Percentiles rank a stretch among this genome's conserved stretches.
Conservation (phyloP, 2,329 filamentous ascomycete genomes). For the Endoconidiophora laricicola region DNA sequence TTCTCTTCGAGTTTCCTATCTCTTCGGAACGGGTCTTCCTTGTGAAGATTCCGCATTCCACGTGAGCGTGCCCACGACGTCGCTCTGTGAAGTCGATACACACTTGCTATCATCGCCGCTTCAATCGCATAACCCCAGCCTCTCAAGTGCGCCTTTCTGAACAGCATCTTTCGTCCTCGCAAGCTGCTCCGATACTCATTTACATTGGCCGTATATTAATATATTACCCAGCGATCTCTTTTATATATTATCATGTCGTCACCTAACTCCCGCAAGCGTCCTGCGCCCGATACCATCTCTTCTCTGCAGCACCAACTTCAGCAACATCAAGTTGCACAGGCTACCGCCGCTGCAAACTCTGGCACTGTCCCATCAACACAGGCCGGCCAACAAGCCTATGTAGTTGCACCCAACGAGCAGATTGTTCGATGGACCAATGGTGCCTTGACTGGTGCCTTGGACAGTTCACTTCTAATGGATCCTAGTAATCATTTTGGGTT, state of each 20-base stretch:
- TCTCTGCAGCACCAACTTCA: slow-evolving; percentile 14
- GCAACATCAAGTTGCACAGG: slow-evolving; percentile 16
- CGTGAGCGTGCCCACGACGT: too few relatives aligned
- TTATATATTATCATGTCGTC: slow-evolving; percentile 4
- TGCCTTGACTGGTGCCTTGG: neutral
- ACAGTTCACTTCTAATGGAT: slow-evolving; percentile 7
- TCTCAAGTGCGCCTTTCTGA: too few relatives aligned
- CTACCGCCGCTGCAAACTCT: slow-evolving; percentile 16
- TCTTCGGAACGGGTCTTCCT: slow-evolving; percentile 11
- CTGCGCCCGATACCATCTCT: slow-evolving; percentile 6
- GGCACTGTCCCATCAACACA: slow-evolving; percentile 1
- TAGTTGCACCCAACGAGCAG: slow-evolving; percentile 3
- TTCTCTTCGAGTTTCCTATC: neutral
- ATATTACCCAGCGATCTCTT: neutral
- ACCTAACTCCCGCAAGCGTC: slow-evolving; percentile 12
- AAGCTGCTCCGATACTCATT: neutral
- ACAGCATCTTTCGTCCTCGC: neutral
- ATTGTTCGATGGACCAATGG: slow-evolving; percentile 4
- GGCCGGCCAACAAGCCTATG: neutral
- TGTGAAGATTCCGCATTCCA: slow-evolving; percentile 10
- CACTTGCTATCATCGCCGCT: neutral
- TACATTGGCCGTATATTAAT: neutral
- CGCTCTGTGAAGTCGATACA: too few relatives aligned
- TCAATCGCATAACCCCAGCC: neutral
- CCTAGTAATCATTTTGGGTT: slow-evolving; percentile 5